phyloP scores from a whole-genome alignment of 169 alveolate genomes.

The Eimeria zaria region DNA sequence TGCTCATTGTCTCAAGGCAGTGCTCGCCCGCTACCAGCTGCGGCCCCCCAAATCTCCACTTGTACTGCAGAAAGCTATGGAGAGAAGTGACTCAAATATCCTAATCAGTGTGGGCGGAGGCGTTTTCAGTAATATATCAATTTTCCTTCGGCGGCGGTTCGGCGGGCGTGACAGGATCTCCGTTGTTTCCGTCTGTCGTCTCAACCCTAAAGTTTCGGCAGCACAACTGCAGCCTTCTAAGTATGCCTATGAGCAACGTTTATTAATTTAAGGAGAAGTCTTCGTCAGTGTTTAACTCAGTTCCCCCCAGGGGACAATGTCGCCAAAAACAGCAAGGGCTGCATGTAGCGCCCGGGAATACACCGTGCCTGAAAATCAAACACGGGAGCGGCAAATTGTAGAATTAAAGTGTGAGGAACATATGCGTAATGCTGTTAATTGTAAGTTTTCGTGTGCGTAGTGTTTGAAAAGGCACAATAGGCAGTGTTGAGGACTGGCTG shows the following conservation, averaged over 20 bases:
- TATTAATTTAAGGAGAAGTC: neutral
- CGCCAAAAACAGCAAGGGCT: slow-evolving; percentile 14
- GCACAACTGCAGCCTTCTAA: neutral
- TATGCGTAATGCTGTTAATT: neutral
- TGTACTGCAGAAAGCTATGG: neutral
- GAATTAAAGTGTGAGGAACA: neutral
- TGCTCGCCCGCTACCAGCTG: neutral
- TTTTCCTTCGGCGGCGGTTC: neutral
- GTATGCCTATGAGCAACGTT: neutral
- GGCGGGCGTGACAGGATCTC: neutral
- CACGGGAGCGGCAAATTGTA: neutral
- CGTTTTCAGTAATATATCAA: neutral
- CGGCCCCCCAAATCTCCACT: neutral
- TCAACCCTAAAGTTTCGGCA: neutral
- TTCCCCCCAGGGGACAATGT: slow-evolving; percentile 1
- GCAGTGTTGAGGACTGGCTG: neutral
- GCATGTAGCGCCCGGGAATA: slow-evolving; percentile 1
- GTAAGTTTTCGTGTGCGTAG: neutral
- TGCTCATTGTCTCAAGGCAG: slow-evolving; percentile 45
- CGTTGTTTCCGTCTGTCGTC: neutral
- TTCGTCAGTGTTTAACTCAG: neutral
- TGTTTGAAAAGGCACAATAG: neutral
- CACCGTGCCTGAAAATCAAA: neutral
- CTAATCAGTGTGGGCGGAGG: neutral
- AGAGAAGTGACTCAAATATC: neutral